Evolutionary conservation across 2,329 filamentous ascomycete genomes (phyloP).

Genomic region (Aspergillus fischeri): DNA sequence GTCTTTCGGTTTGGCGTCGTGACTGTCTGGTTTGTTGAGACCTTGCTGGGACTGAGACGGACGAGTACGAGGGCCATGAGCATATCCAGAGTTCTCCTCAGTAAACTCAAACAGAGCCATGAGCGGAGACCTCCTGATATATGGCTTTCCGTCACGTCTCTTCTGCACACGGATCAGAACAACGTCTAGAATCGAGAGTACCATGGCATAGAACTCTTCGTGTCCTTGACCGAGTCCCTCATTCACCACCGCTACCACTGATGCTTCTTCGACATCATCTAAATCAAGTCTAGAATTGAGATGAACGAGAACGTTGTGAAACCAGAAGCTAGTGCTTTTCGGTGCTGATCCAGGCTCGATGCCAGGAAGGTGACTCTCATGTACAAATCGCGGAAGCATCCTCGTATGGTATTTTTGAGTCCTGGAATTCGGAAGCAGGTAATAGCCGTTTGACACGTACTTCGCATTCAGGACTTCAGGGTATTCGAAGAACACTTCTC

Average conservation of each 20-base stretch:
- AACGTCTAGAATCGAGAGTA: slow-evolving; percentile 16
- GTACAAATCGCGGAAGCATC: slow-evolving; percentile 13
- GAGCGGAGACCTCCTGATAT: slow-evolving; percentile 9
- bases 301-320: slow-evolving; percentile 11
- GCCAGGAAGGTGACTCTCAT: slow-evolving; percentile 12
- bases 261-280: slow-evolving; percentile 12
- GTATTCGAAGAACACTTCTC: slow-evolving; percentile 9
- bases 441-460: slow-evolving; percentile 13
- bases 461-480: slow-evolving; percentile 2
- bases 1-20: not conserved
- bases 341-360: slow-evolving; percentile 15
- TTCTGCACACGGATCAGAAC: slow-evolving; percentile 11
- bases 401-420: not conserved
- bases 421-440: slow-evolving; percentile 2
- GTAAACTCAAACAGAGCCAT: slow-evolving; percentile 12
- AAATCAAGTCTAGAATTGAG: slow-evolving; percentile 11
- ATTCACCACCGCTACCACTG: slow-evolving; percentile 10
- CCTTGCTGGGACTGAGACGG: not conserved
- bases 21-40: not conserved
- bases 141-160: not conserved
- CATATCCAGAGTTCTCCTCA: slow-evolving; percentile 5
- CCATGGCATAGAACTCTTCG: slow-evolving; percentile 12
- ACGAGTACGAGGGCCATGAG: slow-evolving; percentile 6
- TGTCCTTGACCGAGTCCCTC: slow-evolving; percentile 10
- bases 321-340: slow-evolving; percentile 10